Conservation (phyloP, 805 yeast genomes). For the Kuraishia capsulata region DNA sequence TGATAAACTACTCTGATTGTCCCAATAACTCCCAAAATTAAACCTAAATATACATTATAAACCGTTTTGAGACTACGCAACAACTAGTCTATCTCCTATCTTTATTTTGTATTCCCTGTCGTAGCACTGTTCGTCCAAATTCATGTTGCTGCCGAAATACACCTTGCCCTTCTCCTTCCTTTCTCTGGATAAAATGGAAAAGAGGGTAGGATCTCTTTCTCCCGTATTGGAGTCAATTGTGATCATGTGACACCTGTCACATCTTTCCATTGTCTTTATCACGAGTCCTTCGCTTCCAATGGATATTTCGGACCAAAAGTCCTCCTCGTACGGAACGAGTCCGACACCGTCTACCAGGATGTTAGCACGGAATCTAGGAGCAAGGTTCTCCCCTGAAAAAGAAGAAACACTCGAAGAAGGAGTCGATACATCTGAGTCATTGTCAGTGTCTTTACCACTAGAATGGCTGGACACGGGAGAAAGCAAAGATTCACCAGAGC, state of each 20-base stretch:
- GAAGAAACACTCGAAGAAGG: no score
- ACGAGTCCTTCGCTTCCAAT: slow-evolving; percentile 8
- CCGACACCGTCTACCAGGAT: slow-evolving; percentile 19
- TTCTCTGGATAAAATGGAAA: slow-evolving; percentile 20
- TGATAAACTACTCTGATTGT: no score
- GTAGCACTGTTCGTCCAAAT: slow-evolving; percentile 10
- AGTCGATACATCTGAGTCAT: slow-evolving; percentile 1
- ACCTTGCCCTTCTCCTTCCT: slow-evolving; percentile 27
- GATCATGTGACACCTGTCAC: slow-evolving; percentile 37
- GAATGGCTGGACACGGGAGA: no score
- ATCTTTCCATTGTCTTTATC: slow-evolving; percentile 16
- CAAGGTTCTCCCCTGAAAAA: slow-evolving; percentile 3
- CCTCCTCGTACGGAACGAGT: slow-evolving; percentile 25
- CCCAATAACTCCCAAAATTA: background rate
- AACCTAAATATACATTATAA: no score
- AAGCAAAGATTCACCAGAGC: background rate
- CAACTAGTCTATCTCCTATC: background rate
- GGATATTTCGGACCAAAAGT: slow-evolving; percentile 20
- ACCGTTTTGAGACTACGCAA: background rate
- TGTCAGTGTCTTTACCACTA: background rate
- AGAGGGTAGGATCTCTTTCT: slow-evolving; percentile 20
- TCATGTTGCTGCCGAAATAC: slow-evolving; percentile 26
- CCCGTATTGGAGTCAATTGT: slow-evolving; percentile 29
- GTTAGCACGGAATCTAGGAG: slow-evolving; percentile 27
- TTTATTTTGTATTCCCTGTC: background rate